phyloP scores from a whole-genome alignment of 2,329 filamentous ascomycete genomes.

The Metarhizium guizhouense region DNA sequence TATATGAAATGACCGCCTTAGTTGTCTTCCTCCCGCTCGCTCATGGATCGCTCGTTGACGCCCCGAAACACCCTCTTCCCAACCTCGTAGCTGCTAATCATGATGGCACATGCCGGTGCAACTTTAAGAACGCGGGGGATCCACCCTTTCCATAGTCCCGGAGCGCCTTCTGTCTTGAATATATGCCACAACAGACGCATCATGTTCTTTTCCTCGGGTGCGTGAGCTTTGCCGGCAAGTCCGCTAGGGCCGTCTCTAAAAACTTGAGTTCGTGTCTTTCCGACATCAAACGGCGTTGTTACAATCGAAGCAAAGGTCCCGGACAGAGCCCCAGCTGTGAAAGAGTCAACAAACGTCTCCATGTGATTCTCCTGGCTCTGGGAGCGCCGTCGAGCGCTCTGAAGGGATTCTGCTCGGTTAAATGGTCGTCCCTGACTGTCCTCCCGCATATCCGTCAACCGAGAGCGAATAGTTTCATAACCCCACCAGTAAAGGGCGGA shows the following conservation, averaged over 20 bases:
- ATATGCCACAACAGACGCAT: constrained; percentile 82
- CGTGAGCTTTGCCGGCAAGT: constrained; percentile 26
- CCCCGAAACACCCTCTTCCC: constrained; percentile 79
- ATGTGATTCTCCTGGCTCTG: constrained; percentile 62
- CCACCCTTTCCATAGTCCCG: constrained; percentile 86
- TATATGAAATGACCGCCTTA: neutral
- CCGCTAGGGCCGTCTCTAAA: constrained; percentile 45
- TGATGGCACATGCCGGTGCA: constrained; percentile 92
- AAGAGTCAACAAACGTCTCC: constrained; percentile 79
- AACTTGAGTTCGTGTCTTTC: constrained; percentile 90
- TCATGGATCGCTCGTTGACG: constrained; percentile 49
- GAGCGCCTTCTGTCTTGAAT: constrained; percentile 70
- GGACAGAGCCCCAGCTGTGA: constrained; percentile 73
- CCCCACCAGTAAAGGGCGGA: constrained; percentile 98
- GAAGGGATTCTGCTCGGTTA: constrained; percentile 25
- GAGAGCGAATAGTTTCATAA: constrained; percentile 74
- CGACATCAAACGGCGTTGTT: constrained; percentile 94
- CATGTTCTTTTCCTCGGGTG: constrained; percentile 72
- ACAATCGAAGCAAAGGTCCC: constrained; percentile 79
- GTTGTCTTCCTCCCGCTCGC: constrained; percentile 2
- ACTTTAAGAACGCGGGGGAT: constrained; percentile 87
- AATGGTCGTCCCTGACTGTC: constrained; percentile 33
- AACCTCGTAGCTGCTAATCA: constrained; percentile 97
- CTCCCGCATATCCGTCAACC: constrained; percentile 60
- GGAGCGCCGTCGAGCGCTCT: constrained; percentile 40